Evolutionary conservation across 345 rosid species (phyloP).

Genomic region (Citrus sp.): DNA sequence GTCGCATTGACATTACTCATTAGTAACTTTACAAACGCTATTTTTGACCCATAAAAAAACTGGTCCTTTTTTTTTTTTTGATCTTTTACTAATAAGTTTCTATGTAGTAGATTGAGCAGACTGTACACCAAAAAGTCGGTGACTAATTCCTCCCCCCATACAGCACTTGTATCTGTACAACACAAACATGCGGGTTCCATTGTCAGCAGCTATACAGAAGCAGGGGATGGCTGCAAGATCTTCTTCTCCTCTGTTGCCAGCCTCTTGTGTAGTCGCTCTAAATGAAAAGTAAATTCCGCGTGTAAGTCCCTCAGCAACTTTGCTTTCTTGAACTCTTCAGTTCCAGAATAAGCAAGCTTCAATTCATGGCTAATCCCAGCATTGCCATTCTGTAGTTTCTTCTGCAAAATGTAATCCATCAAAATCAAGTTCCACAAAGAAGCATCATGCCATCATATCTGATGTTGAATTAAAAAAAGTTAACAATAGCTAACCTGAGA

Average conservation of each 20-base stretch:
- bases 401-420: slow-evolving; percentile 3
- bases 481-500: slow-evolving; percentile 19
- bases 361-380: slow-evolving; percentile 4
- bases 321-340: slow-evolving; percentile 30
- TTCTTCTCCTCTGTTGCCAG: slow-evolving; percentile 26
- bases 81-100: not conserved
- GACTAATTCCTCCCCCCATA: not conserved
- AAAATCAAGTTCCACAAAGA: not conserved
- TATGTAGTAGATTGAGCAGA: not conserved
- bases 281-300: slow-evolving; percentile 32
- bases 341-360: slow-evolving; percentile 29
- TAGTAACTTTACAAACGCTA: not conserved
- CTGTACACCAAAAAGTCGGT: not conserved
- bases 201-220: not conserved
- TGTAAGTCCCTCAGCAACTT: slow-evolving; percentile 30
- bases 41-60: not conserved
- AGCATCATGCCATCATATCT: not conserved
- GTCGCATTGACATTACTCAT: not conserved
- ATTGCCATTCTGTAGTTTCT: not conserved
- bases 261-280: slow-evolving; percentile 20
- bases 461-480: not conserved
- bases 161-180: not conserved
- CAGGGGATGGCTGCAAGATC: slow-evolving; percentile 14
- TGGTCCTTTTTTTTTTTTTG: not conserved
- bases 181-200: not conserved